These are phyloP conservation scores for Sugiyamaella novakii DNA, from an alignment of 1,139 yeast species.

Conservation along the genomic window DNA sequence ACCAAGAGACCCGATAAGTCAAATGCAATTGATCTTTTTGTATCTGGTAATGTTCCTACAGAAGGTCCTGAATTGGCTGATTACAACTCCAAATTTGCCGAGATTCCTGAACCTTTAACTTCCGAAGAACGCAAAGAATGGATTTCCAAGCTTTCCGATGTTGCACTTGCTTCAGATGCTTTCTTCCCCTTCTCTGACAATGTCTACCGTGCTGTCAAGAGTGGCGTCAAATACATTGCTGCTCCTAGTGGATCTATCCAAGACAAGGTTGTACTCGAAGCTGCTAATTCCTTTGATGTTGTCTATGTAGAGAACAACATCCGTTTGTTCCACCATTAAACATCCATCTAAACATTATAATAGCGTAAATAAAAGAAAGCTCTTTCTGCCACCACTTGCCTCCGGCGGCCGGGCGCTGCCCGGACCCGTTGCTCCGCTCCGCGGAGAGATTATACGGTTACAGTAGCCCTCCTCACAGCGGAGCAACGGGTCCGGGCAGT, in stretches of 20 bases:
- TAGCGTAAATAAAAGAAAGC: slow-evolving; percentile 2
- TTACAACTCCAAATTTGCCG: slow-evolving; percentile 85
- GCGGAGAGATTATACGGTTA: not conserved
- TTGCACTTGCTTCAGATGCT: slow-evolving; percentile 94
- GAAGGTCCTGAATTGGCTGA: slow-evolving; percentile 91
- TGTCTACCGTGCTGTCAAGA: slow-evolving; percentile 94
- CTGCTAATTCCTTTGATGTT: slow-evolving; percentile 86
- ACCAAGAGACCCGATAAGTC: slow-evolving; percentile 98
- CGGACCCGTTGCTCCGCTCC: not conserved
- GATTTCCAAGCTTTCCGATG: slow-evolving; percentile 75
- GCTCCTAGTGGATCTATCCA: slow-evolving; percentile 98
- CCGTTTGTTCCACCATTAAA: slow-evolving; percentile 93
- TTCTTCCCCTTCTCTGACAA: slow-evolving; percentile 99
- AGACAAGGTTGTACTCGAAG: slow-evolving; percentile 94
- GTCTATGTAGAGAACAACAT: slow-evolving; percentile 95
- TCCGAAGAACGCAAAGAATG: slow-evolving; percentile 84
- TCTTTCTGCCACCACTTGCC: not conserved
- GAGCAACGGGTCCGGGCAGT: slow-evolving; percentile 8
- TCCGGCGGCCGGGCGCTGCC: slow-evolving; percentile 1
- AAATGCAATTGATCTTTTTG: slow-evolving; percentile 93
- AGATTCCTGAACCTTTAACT: slow-evolving; percentile 80
- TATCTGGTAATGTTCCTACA: slow-evolving; percentile 87
- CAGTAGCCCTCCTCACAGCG: not conserved
- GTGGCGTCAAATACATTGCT: slow-evolving; percentile 93
- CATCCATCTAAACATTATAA: slow-evolving; percentile 9